Evolutionary conservation across 352 stramenopile species (phyloP).

Genomic region (Phytophthora pluvialis): DNA sequence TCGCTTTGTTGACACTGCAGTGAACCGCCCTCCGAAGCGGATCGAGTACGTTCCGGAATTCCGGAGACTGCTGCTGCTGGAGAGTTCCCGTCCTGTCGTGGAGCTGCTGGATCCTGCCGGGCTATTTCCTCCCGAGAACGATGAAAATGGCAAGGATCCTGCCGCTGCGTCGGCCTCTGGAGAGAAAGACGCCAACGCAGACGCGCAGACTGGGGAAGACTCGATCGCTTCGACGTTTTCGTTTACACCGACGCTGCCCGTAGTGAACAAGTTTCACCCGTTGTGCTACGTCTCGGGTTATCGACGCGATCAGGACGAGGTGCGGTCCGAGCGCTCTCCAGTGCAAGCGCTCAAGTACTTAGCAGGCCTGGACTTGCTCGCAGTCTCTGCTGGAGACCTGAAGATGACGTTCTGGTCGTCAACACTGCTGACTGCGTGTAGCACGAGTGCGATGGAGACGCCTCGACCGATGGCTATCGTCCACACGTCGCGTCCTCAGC

Average conservation of each 20-base stretch:
- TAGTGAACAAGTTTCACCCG: slow-evolving; percentile 79
- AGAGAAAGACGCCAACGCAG: slow-evolving; percentile 11
- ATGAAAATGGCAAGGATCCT: slow-evolving; percentile 28
- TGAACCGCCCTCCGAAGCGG: slow-evolving; percentile 67
- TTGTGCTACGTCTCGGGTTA: slow-evolving; percentile 75
- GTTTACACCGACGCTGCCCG: slow-evolving; percentile 50
- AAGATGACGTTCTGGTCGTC: slow-evolving; percentile 84
- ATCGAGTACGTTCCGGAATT: slow-evolving; percentile 69
- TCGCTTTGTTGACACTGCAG: slow-evolving; percentile 48
- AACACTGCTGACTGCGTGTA: slow-evolving; percentile 65
- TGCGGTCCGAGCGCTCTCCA: slow-evolving; percentile 76
- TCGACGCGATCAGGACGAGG: slow-evolving; percentile 76
- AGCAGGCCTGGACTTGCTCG: slow-evolving; percentile 60
- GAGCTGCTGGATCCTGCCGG: slow-evolving; percentile 64
- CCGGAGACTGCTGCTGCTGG: slow-evolving; percentile 61
- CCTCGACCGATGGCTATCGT: slow-evolving; percentile 68
- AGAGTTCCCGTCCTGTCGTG: slow-evolving; percentile 70
- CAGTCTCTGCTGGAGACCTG: slow-evolving; percentile 73
- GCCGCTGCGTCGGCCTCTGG: slow-evolving; percentile 1
- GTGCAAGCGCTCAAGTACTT: slow-evolving; percentile 81
- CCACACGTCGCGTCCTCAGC: slow-evolving; percentile 69
- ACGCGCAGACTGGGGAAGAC: slow-evolving; percentile 12
- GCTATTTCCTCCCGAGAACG: slow-evolving; percentile 43
- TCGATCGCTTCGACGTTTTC: slow-evolving; percentile 8
- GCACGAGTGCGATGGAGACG: slow-evolving; percentile 66